A percentile compares a stretch with the other conserved stretches of the same genome.
These are phyloP conservation scores for Termitomyces sp. DNA, from an alignment of 768 basidiomycete genomes.

Conservation along the genomic window DNA sequence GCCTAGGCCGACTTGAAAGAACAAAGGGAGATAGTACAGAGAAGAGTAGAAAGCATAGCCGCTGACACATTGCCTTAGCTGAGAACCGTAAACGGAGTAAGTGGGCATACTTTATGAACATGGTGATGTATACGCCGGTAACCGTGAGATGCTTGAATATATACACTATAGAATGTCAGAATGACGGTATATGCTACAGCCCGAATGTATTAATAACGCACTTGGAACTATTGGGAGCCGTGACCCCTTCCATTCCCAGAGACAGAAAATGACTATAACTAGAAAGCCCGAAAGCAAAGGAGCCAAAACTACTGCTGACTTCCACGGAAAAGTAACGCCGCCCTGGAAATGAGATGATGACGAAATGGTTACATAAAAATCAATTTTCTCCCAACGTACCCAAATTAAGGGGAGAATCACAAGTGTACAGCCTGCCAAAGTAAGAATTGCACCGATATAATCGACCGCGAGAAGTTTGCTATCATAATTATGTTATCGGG, in stretches of 20 bases:
- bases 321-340: constrained; percentile 70
- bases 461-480: constrained; percentile 65
- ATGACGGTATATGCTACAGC: background rate
- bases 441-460: constrained; percentile 53
- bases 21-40: constrained; percentile 69
- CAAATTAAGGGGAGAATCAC: constrained; percentile 70
- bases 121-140: constrained; percentile 59
- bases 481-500: background rate
- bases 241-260: constrained; percentile 72
- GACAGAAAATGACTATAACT: constrained; percentile 51
- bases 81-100: background rate
- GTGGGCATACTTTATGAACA: constrained; percentile 54
- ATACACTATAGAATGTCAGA: constrained; percentile 41
- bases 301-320: constrained; percentile 56
- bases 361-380: background rate
- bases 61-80: constrained; percentile 21
- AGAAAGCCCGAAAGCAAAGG: constrained; percentile 51
- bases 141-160: constrained; percentile 68
- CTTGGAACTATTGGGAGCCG: constrained; percentile 69
- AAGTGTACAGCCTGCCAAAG: constrained; percentile 54
- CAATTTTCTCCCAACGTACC: constrained; percentile 29
- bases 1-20: constrained; percentile 68
- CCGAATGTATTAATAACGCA: constrained; percentile 13
- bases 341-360: constrained; percentile 33
- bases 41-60: constrained; percentile 60